phyloP scores from a whole-genome alignment of 176 grass and related monocot genomes.

The Triticum urartu region DNA sequence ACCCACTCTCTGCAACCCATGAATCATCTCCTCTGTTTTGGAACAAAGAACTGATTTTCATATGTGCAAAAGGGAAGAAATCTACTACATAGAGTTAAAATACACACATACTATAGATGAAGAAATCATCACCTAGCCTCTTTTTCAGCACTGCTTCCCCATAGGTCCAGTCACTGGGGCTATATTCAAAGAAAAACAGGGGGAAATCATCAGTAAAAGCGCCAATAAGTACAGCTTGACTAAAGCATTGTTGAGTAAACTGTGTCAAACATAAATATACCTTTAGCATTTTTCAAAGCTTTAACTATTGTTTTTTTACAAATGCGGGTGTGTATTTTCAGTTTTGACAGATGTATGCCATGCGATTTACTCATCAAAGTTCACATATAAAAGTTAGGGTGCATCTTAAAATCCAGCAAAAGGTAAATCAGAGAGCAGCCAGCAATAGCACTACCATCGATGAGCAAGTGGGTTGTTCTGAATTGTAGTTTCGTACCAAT shows the following conservation, averaged over 20 bases:
- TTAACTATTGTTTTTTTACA: neutral
- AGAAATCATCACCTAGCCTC: conserved; percentile 56
- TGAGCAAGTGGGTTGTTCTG: neutral
- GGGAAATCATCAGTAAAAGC: neutral
- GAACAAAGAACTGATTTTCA: neutral
- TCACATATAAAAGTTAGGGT: neutral
- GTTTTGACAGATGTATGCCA: neutral
- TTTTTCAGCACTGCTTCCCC: conserved; percentile 57
- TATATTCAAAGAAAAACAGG: conserved; percentile 31
- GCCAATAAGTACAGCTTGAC: neutral
- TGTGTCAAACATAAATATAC: neutral
- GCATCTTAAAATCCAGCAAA: neutral
- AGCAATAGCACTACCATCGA: neutral
- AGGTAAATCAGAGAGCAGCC: neutral
- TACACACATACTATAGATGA: conserved; percentile 63
- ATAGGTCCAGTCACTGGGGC: conserved; percentile 82
- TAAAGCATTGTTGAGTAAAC: neutral
- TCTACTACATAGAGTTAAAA: neutral
- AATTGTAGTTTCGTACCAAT: neutral
- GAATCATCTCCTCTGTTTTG: conserved; percentile 81
- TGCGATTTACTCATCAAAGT: neutral
- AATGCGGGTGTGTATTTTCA: neutral
- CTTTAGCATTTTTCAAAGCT: neutral
- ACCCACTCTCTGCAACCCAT: conserved; percentile 74
- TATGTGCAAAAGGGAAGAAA: neutral